phyloP scores from a whole-genome alignment of 345 rosid species.

The Barbarea vulgaris region DNA sequence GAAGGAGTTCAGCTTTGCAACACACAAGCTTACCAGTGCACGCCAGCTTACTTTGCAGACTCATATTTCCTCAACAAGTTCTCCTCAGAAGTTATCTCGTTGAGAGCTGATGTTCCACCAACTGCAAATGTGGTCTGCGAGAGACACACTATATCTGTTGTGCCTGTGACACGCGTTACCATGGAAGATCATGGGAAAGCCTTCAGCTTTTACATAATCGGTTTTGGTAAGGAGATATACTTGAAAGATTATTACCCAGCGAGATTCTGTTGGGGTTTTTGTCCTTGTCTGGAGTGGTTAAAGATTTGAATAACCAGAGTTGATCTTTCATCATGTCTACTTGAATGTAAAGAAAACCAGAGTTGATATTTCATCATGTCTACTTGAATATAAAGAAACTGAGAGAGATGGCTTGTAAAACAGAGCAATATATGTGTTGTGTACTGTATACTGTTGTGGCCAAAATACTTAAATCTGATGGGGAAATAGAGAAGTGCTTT shows the following conservation, averaged over 20 bases:
- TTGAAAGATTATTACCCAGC: slow-evolving; percentile 89
- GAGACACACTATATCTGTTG: slow-evolving; percentile 83
- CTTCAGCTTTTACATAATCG: slow-evolving; percentile 89
- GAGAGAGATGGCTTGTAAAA: slow-evolving; percentile 16
- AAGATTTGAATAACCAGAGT: slow-evolving; percentile 44
- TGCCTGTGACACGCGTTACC: slow-evolving; percentile 88
- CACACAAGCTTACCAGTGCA: slow-evolving; percentile 90
- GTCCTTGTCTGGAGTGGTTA: slow-evolving; percentile 95
- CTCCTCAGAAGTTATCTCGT: slow-evolving; percentile 84
- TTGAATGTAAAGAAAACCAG: not conserved
- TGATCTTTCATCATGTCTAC: slow-evolving; percentile 3
- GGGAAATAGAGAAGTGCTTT: not conserved
- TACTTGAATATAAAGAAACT: slow-evolving; percentile 5
- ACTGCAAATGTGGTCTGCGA: slow-evolving; percentile 85
- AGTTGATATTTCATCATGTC: slow-evolving; percentile 2
- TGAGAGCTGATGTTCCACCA: slow-evolving; percentile 67
- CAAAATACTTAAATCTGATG: not conserved
- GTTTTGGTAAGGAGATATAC: slow-evolving; percentile 82
- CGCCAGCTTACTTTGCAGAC: slow-evolving; percentile 91
- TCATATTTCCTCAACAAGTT: slow-evolving; percentile 88
- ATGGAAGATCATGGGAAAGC: slow-evolving; percentile 72
- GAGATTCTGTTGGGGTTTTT: slow-evolving; percentile 90
- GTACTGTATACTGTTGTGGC: not conserved
- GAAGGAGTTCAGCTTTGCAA: slow-evolving; percentile 91
- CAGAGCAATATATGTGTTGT: not conserved